phyloP scores from a whole-genome alignment of 2,329 filamentous ascomycete genomes.

The Colletotrichum sp. region DNA sequence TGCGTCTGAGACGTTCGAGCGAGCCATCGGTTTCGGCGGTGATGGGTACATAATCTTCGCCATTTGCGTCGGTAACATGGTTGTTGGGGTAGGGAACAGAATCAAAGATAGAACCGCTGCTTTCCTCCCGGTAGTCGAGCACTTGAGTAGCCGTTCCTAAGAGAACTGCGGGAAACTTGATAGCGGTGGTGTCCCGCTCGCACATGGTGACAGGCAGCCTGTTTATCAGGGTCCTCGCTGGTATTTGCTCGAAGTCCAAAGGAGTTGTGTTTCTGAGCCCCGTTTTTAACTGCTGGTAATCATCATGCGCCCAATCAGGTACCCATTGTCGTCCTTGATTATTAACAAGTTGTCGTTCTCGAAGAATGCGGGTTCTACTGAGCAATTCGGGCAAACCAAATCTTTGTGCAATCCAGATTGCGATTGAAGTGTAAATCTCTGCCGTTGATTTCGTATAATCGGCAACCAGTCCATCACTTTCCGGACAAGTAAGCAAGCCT shows the following conservation, averaged over 20 bases:
- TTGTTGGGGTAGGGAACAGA: too few relatives aligned
- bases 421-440: neutral
- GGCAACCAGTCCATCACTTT: constrained; percentile 5
- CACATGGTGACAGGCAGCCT: neutral
- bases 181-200: fast-evolving
- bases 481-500: constrained; percentile 26
- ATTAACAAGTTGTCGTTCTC: fast-evolving
- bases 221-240: too few relatives aligned
- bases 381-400: neutral
- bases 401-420: neutral
- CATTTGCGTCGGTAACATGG: too few relatives aligned
- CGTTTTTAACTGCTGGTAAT: neutral
- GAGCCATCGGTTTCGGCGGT: too few relatives aligned
- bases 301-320: neutral
- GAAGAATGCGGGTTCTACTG: neutral
- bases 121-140: too few relatives aligned
- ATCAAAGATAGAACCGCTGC: too few relatives aligned
- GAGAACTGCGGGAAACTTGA: neutral
- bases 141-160: fast-evolving
- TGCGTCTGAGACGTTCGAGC: too few relatives aligned
- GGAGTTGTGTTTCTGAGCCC: too few relatives aligned
- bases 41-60: too few relatives aligned
- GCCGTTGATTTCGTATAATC: constrained; percentile 22
- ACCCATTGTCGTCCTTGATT: neutral
- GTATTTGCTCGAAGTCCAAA: too few relatives aligned